These are phyloP conservation scores for Ammopiptanthus mongolicus DNA, from an alignment of 306 rosid genomes.

Conservation along the genomic window DNA sequence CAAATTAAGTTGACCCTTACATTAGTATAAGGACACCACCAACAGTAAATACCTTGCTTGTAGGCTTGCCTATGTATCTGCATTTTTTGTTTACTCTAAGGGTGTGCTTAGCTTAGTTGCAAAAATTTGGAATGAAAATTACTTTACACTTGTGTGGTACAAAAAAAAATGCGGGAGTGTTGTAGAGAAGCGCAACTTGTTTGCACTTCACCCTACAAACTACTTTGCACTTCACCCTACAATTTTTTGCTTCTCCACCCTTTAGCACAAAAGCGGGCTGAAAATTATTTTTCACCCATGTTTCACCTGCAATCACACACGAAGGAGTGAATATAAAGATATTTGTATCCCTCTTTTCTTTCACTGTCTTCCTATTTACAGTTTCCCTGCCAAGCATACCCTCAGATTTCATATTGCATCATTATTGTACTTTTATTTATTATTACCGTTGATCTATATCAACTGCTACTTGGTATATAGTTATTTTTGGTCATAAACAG, in stretches of 20 bases:
- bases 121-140: not conserved
- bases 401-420: not conserved
- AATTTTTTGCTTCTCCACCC: not conserved
- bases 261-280: not conserved
- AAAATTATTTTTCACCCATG: not conserved
- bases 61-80: not conserved
- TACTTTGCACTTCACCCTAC: not conserved
- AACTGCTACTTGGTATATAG: not conserved
- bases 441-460: not conserved
- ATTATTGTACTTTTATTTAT: not conserved
- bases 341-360: not conserved
- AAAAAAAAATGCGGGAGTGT: not conserved
- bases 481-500: slow-evolving; percentile 1
- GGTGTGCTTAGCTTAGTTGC: not conserved
- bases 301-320: not conserved
- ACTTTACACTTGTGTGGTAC: slow-evolving; percentile 5
- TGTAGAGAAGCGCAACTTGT: not conserved
- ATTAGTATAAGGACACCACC: not conserved
- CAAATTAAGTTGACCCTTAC: slow-evolving; percentile 13
- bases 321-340: not conserved
- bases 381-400: slow-evolving; percentile 11
- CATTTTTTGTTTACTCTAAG: slow-evolving; percentile 3
- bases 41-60: slow-evolving; percentile 4
- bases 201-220: not conserved
- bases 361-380: not conserved